These are phyloP conservation scores for Camelina sativa DNA, from an alignment of 345 rosid genomes.

Conservation along the genomic window DNA sequence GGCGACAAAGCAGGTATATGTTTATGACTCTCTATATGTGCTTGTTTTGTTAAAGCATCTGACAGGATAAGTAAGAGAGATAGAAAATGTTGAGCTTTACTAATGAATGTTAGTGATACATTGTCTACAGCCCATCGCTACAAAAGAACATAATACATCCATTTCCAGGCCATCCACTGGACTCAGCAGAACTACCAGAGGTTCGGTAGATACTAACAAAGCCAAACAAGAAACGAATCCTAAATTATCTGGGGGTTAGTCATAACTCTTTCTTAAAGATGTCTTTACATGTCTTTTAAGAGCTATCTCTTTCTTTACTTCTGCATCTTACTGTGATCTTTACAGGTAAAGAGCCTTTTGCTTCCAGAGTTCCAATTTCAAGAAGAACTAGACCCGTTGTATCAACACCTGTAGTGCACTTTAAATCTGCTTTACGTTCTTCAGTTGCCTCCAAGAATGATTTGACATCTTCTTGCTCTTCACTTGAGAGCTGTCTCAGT, in stretches of 20 bases:
- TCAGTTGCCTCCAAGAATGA: constrained; percentile 56
- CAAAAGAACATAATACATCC: constrained; percentile 49
- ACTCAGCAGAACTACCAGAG: constrained; percentile 50
- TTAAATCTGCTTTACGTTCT: constrained; percentile 52
- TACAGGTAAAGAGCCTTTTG: constrained; percentile 58
- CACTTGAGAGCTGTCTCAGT: constrained; percentile 68
- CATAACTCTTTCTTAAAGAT: constrained; percentile 13
- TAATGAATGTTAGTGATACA: constrained; percentile 18
- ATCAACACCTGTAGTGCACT: constrained; percentile 54
- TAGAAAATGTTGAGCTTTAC: constrained; percentile 8
- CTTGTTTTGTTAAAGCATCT: constrained; percentile 25
- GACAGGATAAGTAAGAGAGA: constrained; percentile 3
- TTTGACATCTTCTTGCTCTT: constrained; percentile 65
- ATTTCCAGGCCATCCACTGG: constrained; percentile 58
- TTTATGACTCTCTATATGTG: constrained; percentile 20
- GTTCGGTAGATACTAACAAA: constrained; percentile 55
- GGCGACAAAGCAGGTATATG: constrained; percentile 53
- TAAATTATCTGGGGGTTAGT: constrained; percentile 50
- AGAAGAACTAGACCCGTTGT: constrained; percentile 46
- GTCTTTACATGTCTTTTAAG: not conserved
- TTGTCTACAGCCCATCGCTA: constrained; percentile 49
- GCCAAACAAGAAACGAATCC: constrained; percentile 58
- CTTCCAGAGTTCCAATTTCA: constrained; percentile 45
- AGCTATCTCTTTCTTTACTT: constrained; percentile 19
- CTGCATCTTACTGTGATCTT: constrained; percentile 35